Percentiles rank a stretch among this genome's conserved stretches.
Conservation (phyloP, 805 yeast species). For the Starmerella geochares region DNA sequence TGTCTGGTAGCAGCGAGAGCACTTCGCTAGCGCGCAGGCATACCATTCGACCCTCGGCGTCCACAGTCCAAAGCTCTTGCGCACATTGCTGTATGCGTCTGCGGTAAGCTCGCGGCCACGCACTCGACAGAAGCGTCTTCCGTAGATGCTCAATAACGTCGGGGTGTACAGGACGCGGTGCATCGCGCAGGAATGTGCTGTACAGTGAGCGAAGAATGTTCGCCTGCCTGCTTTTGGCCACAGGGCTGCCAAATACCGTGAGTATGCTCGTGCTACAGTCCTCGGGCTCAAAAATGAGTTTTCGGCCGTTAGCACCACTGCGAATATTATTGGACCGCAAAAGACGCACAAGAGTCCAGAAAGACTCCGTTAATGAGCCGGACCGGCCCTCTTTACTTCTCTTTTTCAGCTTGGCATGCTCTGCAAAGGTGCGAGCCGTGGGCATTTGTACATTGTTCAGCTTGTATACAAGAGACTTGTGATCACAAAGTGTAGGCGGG, state of each 20-base stretch:
- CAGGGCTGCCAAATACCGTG: constrained; percentile 10
- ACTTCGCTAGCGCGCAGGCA: background rate
- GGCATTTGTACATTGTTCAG: constrained; percentile 14
- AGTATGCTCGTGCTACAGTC: constrained; percentile 1
- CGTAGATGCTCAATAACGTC: constrained; percentile 3
- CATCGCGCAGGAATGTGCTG: constrained; percentile 9
- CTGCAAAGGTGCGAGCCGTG: constrained; percentile 5
- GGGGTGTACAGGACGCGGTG: constrained; percentile 18
- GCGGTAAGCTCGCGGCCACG: background rate
- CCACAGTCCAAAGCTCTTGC: constrained; percentile 4
- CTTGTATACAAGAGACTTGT: constrained; percentile 4
- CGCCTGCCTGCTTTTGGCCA: constrained; percentile 11
- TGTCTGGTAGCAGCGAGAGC: too few relatives aligned
- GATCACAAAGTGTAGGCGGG: constrained; percentile 7
- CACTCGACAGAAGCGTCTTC: background rate
- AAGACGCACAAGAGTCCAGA: constrained; percentile 11
- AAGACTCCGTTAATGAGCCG: background rate
- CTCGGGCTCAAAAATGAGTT: constrained; percentile 7
- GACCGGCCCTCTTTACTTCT: background rate
- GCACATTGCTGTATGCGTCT: constrained; percentile 6
- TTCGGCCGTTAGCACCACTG: constrained; percentile 10
- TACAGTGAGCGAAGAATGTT: constrained; percentile 11
- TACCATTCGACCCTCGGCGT: background rate
- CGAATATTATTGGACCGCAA: constrained; percentile 3
- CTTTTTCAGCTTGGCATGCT: constrained; percentile 1